Base-by-base conservation (phyloP, 768 basidiomycete species). In the Royoungia palumana region DNA sequence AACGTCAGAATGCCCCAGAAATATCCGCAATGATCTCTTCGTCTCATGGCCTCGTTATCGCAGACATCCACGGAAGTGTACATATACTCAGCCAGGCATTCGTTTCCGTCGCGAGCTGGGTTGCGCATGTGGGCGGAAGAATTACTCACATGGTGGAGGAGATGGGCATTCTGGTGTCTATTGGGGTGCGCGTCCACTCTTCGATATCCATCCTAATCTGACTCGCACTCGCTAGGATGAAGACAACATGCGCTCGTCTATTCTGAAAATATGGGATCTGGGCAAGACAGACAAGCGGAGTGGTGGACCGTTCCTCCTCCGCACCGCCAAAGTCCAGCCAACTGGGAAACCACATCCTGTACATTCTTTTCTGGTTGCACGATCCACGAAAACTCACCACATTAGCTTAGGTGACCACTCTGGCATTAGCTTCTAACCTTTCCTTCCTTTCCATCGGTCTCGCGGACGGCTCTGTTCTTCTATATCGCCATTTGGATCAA, bases 401-500 rank as follows among this genome's bases (percentile, higher is more conserved):
- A 7, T 16, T 37, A 38, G 28, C 37, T 19, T 41, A 89, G 81
- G 82, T 94, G 11, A 83, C 90, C 2, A 80, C 86, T 2, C 72
- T 96, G 35, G 89, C 94, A 0, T 72, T 94, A 19, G 88, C 94
- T 0, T 70, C 81, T 6, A 78, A 79, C 16, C 75, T 96, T 4
- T 81, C 89, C 0, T 89, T 94, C 65, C 81, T 99, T 21, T 87
- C 94, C 6, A 80, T 98, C 35, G 96, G 94, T 13, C 79, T 98
- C n/a, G 93, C 85, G 6, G 94, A 97, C 61, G 96, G 96, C 21
- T 89, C 89, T 0, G 94, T 96, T 14, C 76, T 98, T 9, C 75
- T 96, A 14, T 95, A 91, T 64, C 83, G 91, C 7, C 91, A 97
- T 61, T 74, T 97, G 17, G 87, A 94, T 64, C 94, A 97, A 63